Conservation (phyloP, 1,139 yeast genomes). For the Meyerozyma carpophila region DNA sequence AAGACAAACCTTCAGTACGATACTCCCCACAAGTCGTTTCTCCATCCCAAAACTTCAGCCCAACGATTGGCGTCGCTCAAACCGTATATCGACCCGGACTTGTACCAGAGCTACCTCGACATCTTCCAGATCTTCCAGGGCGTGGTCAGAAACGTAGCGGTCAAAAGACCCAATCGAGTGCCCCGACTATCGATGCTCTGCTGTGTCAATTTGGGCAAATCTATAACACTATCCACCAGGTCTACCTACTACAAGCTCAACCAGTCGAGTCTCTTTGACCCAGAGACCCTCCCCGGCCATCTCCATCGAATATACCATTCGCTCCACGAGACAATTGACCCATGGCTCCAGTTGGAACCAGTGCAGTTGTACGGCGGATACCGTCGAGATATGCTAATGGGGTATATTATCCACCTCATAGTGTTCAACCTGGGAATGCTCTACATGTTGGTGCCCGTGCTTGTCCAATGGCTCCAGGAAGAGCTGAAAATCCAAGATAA, state of each 20-base stretch:
- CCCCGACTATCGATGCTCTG: constrained; percentile 24
- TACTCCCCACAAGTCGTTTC: constrained; percentile 3
- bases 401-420: constrained; percentile 31
- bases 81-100: constrained; percentile 22
- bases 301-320: constrained; percentile 16
- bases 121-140: constrained; percentile 25
- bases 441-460: constrained; percentile 27
- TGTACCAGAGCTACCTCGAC: constrained; percentile 25
- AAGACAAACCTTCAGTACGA: constrained; percentile 4
- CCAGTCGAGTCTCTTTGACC: constrained; percentile 29
- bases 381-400: constrained; percentile 22
- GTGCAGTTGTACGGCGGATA: constrained; percentile 14
- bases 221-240: constrained; percentile 28
- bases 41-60: constrained; percentile 18
- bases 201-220: constrained; percentile 27
- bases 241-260: constrained; percentile 30
- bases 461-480: constrained; percentile 35
- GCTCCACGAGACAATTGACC: constrained; percentile 31
- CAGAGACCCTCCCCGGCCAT: constrained; percentile 19
- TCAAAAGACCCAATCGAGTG: constrained; percentile 5
- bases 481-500: constrained; percentile 8
- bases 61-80: constrained; percentile 22
- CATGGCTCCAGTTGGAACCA: constrained; percentile 35
- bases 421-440: constrained; percentile 30
- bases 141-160: constrained; percentile 13